These are phyloP conservation scores for Pseudocercospora vitis DNA, from an alignment of 2,329 filamentous ascomycete species.

Conservation along the genomic window DNA sequence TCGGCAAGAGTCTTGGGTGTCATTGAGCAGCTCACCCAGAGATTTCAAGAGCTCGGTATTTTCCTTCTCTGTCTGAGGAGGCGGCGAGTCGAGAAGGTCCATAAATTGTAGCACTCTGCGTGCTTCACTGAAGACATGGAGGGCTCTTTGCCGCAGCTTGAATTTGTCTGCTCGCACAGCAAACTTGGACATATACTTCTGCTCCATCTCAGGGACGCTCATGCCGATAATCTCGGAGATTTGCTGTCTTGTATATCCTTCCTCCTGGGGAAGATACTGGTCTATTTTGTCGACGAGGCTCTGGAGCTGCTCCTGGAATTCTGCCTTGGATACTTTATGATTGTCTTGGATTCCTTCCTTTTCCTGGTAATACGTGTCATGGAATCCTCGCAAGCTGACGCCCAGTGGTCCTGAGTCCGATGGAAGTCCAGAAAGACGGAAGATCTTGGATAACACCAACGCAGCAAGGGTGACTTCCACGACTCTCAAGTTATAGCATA, in stretches of 20 bases:
- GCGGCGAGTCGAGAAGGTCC: constrained; percentile 60
- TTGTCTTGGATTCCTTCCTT: constrained; percentile 50
- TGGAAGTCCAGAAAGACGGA: constrained; percentile 63
- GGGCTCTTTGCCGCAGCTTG: constrained; percentile 80
- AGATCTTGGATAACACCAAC: constrained; percentile 60
- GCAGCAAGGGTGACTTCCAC: constrained; percentile 93
- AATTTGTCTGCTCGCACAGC: constrained; percentile 85
- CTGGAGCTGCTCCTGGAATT: constrained; percentile 64
- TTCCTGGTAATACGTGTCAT: constrained; percentile 72
- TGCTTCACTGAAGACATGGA: constrained; percentile 90
- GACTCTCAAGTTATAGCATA: constrained; percentile 95
- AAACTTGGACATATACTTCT: constrained; percentile 81
- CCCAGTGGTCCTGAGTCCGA: constrained; percentile 79
- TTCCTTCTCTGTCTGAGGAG: constrained; percentile 49
- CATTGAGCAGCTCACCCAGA: constrained; percentile 82
- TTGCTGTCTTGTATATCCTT: constrained; percentile 86
- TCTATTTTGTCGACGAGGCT: constrained; percentile 69
- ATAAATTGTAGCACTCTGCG: constrained; percentile 82
- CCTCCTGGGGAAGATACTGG: constrained; percentile 69
- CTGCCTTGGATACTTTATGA: constrained; percentile 46
- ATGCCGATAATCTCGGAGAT: constrained; percentile 71
- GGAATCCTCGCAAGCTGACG: constrained; percentile 81
- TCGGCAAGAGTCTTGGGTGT: constrained; percentile 83
- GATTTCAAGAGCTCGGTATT: constrained; percentile 67
- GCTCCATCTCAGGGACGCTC: constrained; percentile 68